Base-by-base conservation (phyloP, 1,284 basidiomycete genomes). In the Tilletia indica region DNA sequence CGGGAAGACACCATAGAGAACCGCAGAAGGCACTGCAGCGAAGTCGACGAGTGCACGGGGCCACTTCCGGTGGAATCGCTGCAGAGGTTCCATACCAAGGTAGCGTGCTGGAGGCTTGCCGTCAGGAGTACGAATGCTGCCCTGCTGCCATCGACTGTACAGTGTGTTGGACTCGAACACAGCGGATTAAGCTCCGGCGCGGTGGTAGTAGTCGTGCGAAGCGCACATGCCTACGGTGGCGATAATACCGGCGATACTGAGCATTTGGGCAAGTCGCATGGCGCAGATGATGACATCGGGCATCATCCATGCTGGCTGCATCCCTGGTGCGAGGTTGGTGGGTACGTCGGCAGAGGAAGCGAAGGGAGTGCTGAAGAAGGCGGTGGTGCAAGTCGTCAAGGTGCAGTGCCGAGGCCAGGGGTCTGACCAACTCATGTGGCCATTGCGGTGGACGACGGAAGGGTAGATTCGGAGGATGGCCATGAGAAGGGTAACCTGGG, bases 201-300 rank as follows among this genome's bases (percentile, higher is more conserved):
- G 76, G 72, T 83, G 82, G 71, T 84, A 84, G 38, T 73, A 73
- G 74, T 82, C 82, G 74, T 82, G 81, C 21, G 76, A 66, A 69
- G 74, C 64, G 67, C 77, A 78, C 76, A 80, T 78, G 68, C 74
- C 68, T 68, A 82, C 70, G 2, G 76, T 75, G 63, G 76, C 73
- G 48, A 71, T 45, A 66, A 81, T 71, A 36, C 74, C 80, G 48
- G 76, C 45, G 36, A 51, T 68, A 58, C 79, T 71, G 67, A 80
- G 70, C 38, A 73, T 51, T 42, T 76, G 69, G 36, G 76, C 76
- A 21, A 77, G 49, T n/a, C 58, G 56, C 67, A 74, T 70, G n/a
- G 74, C 75, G 72, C 74, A 81, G 64, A 73, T 72, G 72, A 81
- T 67, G n/a, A 83, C 71, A 36, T 72, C 71, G 14, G 77, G 72